Evolutionary conservation across 73 alveolate genomes (phyloP).

Genomic region (Urostyla sp.): DNA sequence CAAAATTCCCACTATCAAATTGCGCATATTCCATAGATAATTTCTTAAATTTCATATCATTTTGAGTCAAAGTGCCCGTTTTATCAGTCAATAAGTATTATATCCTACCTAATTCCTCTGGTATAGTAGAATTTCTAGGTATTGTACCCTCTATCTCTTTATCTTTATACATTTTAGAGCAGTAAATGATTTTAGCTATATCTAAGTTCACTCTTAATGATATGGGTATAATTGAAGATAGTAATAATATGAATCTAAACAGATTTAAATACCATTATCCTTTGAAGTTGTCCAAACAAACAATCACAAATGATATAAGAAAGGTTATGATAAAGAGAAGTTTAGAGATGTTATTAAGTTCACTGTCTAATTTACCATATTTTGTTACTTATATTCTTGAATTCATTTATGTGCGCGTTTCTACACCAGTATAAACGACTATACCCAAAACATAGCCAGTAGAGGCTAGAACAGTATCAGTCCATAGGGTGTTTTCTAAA

Average conservation of each 20-base stretch:
- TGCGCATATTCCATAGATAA: conserved; percentile 80
- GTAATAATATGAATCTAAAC: conserved; percentile 83
- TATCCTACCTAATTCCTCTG: conserved; percentile 95
- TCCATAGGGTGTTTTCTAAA: conserved; percentile 96
- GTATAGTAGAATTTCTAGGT: conserved; percentile 91
- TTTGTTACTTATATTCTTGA: conserved; percentile 83
- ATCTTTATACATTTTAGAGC: conserved; percentile 80
- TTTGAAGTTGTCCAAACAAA: conserved; percentile 77
- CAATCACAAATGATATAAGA: conserved; percentile 76
- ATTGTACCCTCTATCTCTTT: conserved; percentile 89
- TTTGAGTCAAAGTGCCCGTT: conserved; percentile 96
- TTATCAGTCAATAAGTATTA: conserved; percentile 89
- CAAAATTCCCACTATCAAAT: conserved; percentile 72
- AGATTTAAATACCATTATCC: conserved; percentile 76
- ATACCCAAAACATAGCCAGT: conserved; percentile 84
- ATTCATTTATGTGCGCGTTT: conserved; percentile 88
- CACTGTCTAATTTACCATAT: conserved; percentile 87
- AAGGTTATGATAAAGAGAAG: conserved; percentile 79
- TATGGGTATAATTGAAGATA: conserved; percentile 92
- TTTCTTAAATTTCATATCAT: conserved; percentile 93
- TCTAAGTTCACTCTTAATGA: conserved; percentile 93
- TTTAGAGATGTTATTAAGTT: conserved; percentile 84
- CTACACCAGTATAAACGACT: conserved; percentile 90
- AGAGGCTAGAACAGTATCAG: conserved; percentile 90
- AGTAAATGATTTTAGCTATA: conserved; percentile 86